A percentile compares a stretch with the other conserved stretches of the same genome.
These are phyloP conservation scores for Capronia coronata DNA, from an alignment of 2,329 filamentous ascomycete genomes.

Conservation along the genomic window DNA sequence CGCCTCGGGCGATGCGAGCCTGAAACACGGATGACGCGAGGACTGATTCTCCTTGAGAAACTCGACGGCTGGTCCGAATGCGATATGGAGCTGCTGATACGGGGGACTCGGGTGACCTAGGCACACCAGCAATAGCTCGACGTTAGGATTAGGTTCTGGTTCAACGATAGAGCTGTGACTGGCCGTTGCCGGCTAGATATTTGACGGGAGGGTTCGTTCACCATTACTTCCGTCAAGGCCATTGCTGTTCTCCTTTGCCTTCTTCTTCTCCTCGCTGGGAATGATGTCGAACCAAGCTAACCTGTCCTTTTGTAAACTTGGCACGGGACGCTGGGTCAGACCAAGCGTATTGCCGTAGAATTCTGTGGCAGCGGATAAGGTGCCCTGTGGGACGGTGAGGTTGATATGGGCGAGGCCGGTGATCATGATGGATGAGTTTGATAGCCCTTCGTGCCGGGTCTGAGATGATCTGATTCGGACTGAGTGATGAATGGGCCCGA, in stretches of 20 bases:
- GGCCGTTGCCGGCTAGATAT: too few relatives aligned
- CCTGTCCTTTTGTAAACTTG: conserved; percentile 45
- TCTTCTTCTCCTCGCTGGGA: background rate
- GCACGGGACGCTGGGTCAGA: conserved; percentile 48
- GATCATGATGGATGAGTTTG: conserved; percentile 41
- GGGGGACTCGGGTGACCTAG: too few relatives aligned
- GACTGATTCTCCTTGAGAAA: conserved; percentile 38
- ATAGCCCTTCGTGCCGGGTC: too few relatives aligned
- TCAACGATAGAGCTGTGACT: too few relatives aligned
- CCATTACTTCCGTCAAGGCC: background rate
- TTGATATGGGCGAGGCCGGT: conserved; percentile 53
- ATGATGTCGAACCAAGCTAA: conserved; percentile 47
- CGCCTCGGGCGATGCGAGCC: conserved; percentile 43
- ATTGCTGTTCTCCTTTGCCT: background rate
- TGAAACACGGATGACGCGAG: conserved; percentile 57
- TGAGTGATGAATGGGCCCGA: too few relatives aligned
- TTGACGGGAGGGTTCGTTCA: too few relatives aligned
- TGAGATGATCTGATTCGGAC: too few relatives aligned
- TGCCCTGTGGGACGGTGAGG: conserved; percentile 50
- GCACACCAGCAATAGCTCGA: too few relatives aligned
- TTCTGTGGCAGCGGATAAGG: conserved; percentile 45
- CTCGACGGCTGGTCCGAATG: conserved; percentile 47
- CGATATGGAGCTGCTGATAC: conserved; percentile 49
- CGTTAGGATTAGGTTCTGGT: too few relatives aligned
- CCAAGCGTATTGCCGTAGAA: conserved; percentile 55